Percentiles rank a stretch among this genome's conserved stretches.
Conservation (phyloP, 2,329 filamentous ascomycete species). For the Monosporascus sp. region DNA sequence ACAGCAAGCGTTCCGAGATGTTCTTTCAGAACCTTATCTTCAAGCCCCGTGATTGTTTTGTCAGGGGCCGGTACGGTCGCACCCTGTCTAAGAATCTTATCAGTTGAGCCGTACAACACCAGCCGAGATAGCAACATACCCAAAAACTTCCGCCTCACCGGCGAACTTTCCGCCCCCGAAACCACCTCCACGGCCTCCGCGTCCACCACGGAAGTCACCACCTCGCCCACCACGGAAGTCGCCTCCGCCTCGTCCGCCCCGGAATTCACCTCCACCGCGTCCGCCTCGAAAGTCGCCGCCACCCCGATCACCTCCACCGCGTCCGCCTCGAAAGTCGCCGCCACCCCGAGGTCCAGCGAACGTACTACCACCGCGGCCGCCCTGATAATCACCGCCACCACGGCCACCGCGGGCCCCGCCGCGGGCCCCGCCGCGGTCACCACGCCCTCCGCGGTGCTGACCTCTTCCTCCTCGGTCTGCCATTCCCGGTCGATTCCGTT, state of each 20-base stretch:
- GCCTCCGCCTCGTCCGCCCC: constrained; percentile 11
- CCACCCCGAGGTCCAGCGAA: constrained; percentile 14
- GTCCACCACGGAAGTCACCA: constrained; percentile 5
- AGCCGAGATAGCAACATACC: constrained; percentile 18
- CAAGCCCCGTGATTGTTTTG: constrained; percentile 29
- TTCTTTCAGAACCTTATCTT: constrained; percentile 34
- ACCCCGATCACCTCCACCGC: constrained; percentile 9
- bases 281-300: constrained; percentile 10
- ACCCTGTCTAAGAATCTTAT: constrained; percentile 6
- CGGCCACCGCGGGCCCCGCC: constrained; percentile 4
- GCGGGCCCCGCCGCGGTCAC: constrained; percentile 3
- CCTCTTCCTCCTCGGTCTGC: not conserved
- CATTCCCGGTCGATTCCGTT: not conserved
- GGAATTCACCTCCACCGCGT: constrained; percentile 4
- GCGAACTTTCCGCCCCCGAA: constrained; percentile 18
- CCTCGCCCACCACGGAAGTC: constrained; percentile 16
- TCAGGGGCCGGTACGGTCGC: constrained; percentile 21
- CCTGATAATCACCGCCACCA: constrained; percentile 7
- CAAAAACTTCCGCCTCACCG: constrained; percentile 22
- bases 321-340: constrained; percentile 8
- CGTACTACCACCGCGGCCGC: constrained; percentile 7
- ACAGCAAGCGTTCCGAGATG: constrained; percentile 22
- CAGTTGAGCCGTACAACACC: not conserved
- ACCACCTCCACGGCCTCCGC: constrained; percentile 20
- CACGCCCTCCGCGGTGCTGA: not conserved